Percentiles rank a stretch among this genome's conserved stretches.
Conservation (phyloP, 2,329 filamentous ascomycete genomes). For the Trichophaea hybrida region DNA sequence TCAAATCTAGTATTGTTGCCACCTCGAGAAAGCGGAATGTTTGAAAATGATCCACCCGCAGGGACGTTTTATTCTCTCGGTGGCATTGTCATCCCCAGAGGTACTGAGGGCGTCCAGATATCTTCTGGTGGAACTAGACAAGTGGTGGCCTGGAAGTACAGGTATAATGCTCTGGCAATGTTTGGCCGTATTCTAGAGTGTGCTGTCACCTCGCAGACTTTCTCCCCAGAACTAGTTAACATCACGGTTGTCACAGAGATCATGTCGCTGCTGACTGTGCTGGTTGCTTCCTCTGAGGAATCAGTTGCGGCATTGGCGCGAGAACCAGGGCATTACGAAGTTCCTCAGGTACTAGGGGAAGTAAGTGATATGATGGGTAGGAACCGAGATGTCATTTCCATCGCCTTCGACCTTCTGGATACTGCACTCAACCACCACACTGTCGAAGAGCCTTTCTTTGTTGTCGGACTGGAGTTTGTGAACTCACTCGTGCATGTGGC, state of each 20-base stretch:
- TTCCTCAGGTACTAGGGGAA: conserved; percentile 40
- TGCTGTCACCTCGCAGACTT: conserved; percentile 6
- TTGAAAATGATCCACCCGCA: conserved; percentile 15
- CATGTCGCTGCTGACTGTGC: conserved; percentile 22
- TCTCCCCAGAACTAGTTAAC: conserved; percentile 8
- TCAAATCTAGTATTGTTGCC: conserved; percentile 50
- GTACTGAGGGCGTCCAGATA: conserved; percentile 25
- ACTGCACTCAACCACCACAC: conserved; percentile 37
- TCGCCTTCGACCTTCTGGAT: conserved; percentile 78
- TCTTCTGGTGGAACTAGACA: conserved; percentile 22
- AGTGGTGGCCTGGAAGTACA: conserved; percentile 25
- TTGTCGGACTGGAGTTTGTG: conserved; percentile 69
- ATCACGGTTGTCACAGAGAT: conserved; percentile 25
- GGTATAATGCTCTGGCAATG: conserved; percentile 25
- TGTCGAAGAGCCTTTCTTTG: conserved; percentile 48
- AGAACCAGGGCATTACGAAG: conserved; percentile 7
- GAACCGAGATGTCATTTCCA: conserved; percentile 58
- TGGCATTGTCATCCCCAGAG: conserved; percentile 23
- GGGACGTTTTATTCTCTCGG: conserved; percentile 11
- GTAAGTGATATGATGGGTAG: conserved; percentile 42
- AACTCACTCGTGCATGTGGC: conserved; percentile 55
- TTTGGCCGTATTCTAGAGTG: conserved; percentile 26
- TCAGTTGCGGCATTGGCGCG: conserved; percentile 27
- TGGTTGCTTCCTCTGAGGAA: conserved; percentile 14
- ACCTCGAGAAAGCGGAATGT: conserved; percentile 32